phyloP scores from a whole-genome alignment of 345 rosid species.

The Populus davidiana region DNA sequence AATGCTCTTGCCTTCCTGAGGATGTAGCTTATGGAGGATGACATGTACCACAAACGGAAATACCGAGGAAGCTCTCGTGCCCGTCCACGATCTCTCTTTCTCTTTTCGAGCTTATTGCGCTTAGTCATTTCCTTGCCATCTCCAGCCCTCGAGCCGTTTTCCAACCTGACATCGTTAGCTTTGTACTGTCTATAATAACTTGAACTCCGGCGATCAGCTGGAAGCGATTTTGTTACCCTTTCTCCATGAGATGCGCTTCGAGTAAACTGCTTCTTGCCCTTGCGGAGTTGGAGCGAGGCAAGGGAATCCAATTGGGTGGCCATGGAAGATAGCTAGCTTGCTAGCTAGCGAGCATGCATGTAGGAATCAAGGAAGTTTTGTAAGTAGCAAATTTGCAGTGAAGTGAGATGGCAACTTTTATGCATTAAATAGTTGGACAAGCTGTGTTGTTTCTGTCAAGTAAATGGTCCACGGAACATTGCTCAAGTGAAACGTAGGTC shows the following conservation, averaged over 20 bases:
- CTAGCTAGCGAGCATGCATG: too few species aligned
- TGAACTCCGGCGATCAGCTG: neutral
- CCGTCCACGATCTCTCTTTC: neutral
- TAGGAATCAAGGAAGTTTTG: too few species aligned
- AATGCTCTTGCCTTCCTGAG: conserved; percentile 45
- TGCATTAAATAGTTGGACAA: too few species aligned
- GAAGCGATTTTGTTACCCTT: neutral
- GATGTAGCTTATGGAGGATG: conserved; percentile 37
- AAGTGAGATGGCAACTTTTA: too few species aligned
- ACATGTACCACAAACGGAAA: conserved; percentile 33
- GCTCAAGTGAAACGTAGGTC: too few species aligned
- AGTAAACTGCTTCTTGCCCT: too few species aligned
- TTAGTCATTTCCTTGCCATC: neutral
- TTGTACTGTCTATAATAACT: neutral
- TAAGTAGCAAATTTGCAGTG: too few species aligned
- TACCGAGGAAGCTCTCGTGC: neutral
- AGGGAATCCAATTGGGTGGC: too few species aligned
- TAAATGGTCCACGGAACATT: too few species aligned
- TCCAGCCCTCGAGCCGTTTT: neutral
- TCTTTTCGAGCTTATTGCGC: neutral
- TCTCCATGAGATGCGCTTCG: neutral
- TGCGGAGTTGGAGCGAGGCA: too few species aligned
- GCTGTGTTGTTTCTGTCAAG: too few species aligned
- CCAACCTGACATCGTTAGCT: neutral
- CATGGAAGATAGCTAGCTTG: too few species aligned